Base-by-base conservation (phyloP, 2,329 filamentous ascomycete genomes). In the Xylariaceae sp. region DNA sequence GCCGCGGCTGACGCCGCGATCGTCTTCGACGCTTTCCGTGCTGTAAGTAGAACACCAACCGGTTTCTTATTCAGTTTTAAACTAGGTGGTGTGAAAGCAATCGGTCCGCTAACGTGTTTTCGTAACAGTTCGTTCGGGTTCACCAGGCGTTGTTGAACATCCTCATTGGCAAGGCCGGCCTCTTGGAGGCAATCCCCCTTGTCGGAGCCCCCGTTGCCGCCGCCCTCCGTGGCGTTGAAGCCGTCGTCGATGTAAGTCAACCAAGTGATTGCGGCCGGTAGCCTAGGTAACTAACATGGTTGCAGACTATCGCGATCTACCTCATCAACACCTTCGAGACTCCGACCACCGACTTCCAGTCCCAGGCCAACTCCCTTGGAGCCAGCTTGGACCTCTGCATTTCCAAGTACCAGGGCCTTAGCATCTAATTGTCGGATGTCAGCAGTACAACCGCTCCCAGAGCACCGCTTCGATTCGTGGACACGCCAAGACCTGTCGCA, bases 91-190 rank as follows among this genome's bases (percentile, higher is more conserved):
- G 2, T n/a, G 10, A 30, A 30, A 30, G 23, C 5, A 30, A 30
- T n/a, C 13, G 9, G 9, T 23, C 11, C 4, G 13, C 35, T 55
- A 57, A 54, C 51, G 17, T 15, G 13, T 1, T 0, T 48, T 30
- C 9, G 37, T 15, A 45, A 30, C 13, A 64, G 62, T 64, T 64
- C 41, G 62, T 64, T 41, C 55, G 57, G 2, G 62, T 62, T 4
- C 62, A 64, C 47, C 62, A 64, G 53, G 53, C 44, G 2, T 39
- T 64, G 4, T 57, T 64, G 45, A 64, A 62, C 60, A 64, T 62
- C 57, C 10, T 64, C 45, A 62, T 64, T 15, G 62, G 57, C 35
- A 64, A 64, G 47, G 55, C 57, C 11, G 60, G 62, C 10, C 23
- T 63, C 23, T n/a, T 63, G 13, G 34, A 50, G 34, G 37, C 48